Evolutionary conservation across 106 monocot species (phyloP).

Genomic region (Ottelia alismoides): DNA sequence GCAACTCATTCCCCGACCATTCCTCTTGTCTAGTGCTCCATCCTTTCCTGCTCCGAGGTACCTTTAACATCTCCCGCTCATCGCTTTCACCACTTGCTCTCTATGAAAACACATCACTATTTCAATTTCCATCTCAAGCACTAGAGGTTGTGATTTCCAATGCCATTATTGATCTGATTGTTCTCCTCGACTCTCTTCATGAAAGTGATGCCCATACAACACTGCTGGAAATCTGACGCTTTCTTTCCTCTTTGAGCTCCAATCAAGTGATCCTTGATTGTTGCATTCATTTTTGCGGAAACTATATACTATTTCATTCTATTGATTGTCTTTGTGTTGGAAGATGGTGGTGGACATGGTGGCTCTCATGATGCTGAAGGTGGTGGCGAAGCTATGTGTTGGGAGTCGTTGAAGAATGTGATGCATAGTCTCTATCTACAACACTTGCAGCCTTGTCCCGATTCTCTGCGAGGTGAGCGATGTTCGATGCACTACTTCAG

Average conservation of each 20-base stretch:
- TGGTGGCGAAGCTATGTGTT: constrained; percentile 46
- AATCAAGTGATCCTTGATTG: constrained; percentile 27
- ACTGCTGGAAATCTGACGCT: constrained; percentile 40
- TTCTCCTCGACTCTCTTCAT: constrained; percentile 28
- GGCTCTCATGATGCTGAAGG: constrained; percentile 54
- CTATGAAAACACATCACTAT: background rate
- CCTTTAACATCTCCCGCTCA: too few relatives aligned
- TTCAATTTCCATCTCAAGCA: background rate
- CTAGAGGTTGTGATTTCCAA: constrained; percentile 15
- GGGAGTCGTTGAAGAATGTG: constrained; percentile 26
- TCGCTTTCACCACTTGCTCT: too few relatives aligned
- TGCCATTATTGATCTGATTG: constrained; percentile 21
- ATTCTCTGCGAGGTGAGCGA: constrained; percentile 70
- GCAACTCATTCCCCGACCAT: too few relatives aligned
- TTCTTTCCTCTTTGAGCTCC: constrained; percentile 33
- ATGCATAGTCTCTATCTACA: constrained; percentile 48
- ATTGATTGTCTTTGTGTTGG: constrained; percentile 1
- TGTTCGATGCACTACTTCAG: too few relatives aligned
- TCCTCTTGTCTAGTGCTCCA: too few relatives aligned
- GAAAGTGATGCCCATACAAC: constrained; percentile 18
- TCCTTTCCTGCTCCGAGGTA: too few relatives aligned
- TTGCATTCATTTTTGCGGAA: background rate
- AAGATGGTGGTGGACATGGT: constrained; percentile 64
- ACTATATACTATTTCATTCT: background rate
- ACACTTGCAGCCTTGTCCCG: constrained; percentile 66